Base-by-base conservation (phyloP, 2,329 filamentous ascomycete genomes). In the Penicillium sp. region DNA sequence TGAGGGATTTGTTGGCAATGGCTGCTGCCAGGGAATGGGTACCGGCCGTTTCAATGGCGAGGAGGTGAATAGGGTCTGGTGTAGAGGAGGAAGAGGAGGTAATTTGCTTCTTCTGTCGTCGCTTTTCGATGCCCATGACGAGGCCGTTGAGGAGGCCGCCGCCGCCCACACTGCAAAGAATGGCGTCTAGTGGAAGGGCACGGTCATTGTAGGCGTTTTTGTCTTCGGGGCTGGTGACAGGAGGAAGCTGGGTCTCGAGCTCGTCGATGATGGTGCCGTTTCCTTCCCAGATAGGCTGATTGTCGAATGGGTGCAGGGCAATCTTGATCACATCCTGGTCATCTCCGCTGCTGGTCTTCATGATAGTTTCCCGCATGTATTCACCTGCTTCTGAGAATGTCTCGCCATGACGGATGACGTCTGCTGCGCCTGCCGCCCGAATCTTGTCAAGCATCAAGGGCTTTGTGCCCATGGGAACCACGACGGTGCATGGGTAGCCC, bases 131-230 rank as follows among this genome's bases (percentile, higher is more conserved):
- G 10, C 88, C 90, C 69, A 87, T 79, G 74, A 90, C 84, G 55
- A 96, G 76, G 5, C 91, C 91, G 67, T 87, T 89, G 51, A 96
- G 81, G 23, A 95, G 76, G 0, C 91, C 91, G 16, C 91, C 91
- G 10, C 91, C 91, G 7, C 91, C 91, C 38, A 92, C 89, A 57
- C 82, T 88, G 74, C 89, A 93, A 44, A 94, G 82, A 13, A 96
- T 79, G 3, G 82, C 88, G 66, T 92, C 87, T 3, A 89, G 81
- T 10, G 78, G 77, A 16, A 77, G 61, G 3, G 70, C 65, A 21
- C 69, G 66, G 33, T 61, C 64, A 33, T 58, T 54, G 60, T 73
- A 70, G 39, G 59, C 57, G 13, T 62, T 55, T 46, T 64, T 64
- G 40, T 71, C 66, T 1, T 74, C 72, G 3, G 75, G 72, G 33